Evolutionary conservation across 768 basidiomycete genomes (phyloP).

Genomic region (Lentinula boryana): DNA sequence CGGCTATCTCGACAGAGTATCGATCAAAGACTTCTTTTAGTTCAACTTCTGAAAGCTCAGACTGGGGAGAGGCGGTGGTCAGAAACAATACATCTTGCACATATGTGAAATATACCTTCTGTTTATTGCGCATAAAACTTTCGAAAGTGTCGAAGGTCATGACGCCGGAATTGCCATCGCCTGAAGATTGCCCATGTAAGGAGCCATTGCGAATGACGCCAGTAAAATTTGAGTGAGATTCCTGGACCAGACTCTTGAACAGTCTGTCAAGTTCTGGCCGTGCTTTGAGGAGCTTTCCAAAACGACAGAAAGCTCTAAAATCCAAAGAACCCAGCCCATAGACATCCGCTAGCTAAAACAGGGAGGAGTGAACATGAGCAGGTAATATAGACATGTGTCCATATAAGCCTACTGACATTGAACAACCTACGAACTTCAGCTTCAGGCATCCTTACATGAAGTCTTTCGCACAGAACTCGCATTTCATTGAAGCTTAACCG

Average conservation of each 20-base stretch:
- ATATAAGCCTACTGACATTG: slow-evolving; percentile 30
- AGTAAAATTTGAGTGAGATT: not conserved
- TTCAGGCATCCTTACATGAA: slow-evolving; percentile 58
- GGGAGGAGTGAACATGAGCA: not conserved
- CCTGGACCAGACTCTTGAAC: slow-evolving; percentile 25
- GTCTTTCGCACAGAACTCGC: slow-evolving; percentile 59
- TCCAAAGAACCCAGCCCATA: slow-evolving; percentile 54
- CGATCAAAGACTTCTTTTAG: slow-evolving; percentile 29
- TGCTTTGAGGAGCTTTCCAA: slow-evolving; percentile 77
- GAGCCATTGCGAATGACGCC: not conserved
- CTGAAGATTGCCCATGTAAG: not conserved
- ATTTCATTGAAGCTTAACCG: slow-evolving; percentile 66
- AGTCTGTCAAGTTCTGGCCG: slow-evolving; percentile 76
- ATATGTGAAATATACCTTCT: too few relatives aligned
- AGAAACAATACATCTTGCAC: not conserved
- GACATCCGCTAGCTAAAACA: slow-evolving; percentile 55
- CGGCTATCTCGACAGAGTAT: slow-evolving; percentile 19
- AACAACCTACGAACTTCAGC: slow-evolving; percentile 54
- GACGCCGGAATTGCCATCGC: slow-evolving; percentile 18
- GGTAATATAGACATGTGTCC: not conserved
- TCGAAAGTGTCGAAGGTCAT: slow-evolving; percentile 38
- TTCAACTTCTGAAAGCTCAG: slow-evolving; percentile 24
- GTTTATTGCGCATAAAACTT: slow-evolving; percentile 31
- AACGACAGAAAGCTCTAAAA: slow-evolving; percentile 73
- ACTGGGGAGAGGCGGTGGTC: slow-evolving; percentile 13